Evolutionary conservation across 2,329 filamentous ascomycete species (phyloP).

Genomic region (Xylaria multiplex): DNA sequence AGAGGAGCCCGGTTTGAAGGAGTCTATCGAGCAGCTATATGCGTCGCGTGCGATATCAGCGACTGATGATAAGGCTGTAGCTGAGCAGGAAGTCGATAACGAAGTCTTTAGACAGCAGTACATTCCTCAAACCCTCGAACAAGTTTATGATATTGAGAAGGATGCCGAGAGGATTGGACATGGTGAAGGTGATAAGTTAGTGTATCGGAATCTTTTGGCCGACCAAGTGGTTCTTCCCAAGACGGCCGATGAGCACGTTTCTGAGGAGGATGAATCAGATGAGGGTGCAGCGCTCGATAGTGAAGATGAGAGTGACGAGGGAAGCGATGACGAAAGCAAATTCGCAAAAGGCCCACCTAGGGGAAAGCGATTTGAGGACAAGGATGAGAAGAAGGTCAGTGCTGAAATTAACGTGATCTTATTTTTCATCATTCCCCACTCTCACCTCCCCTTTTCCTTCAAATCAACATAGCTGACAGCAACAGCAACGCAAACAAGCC

Average conservation of each 20-base stretch:
- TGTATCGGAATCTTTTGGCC: slow-evolving; percentile 87
- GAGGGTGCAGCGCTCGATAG: slow-evolving; percentile 59
- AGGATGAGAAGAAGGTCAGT: slow-evolving; percentile 82
- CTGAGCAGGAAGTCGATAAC: slow-evolving; percentile 79
- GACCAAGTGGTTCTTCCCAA: slow-evolving; percentile 65
- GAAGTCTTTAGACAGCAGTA: slow-evolving; percentile 96
- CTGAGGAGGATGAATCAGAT: slow-evolving; percentile 56
- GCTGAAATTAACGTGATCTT: slow-evolving; percentile 19
- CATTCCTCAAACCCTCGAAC: slow-evolving; percentile 93
- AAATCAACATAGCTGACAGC: slow-evolving; percentile 29
- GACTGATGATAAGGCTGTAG: slow-evolving; percentile 61
- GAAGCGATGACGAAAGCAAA: slow-evolving; percentile 57
- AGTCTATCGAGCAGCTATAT: slow-evolving; percentile 74
- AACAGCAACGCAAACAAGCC: slow-evolving; percentile 76
- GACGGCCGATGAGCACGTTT: slow-evolving; percentile 46
- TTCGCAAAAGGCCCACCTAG: slow-evolving; percentile 76
- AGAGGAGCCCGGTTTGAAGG: slow-evolving; percentile 69
- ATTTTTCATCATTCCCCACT: slow-evolving; percentile 9
- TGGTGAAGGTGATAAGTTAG: slow-evolving; percentile 78
- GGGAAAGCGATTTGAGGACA: slow-evolving; percentile 89
- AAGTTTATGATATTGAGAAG: slow-evolving; percentile 95
- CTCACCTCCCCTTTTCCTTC: slow-evolving; percentile 2
- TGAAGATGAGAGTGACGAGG: slow-evolving; percentile 56
- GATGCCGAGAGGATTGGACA: slow-evolving; percentile 81
- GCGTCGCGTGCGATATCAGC: slow-evolving; percentile 61